phyloP scores from a whole-genome alignment of 345 rosid species.

The Ceriops decandra region DNA sequence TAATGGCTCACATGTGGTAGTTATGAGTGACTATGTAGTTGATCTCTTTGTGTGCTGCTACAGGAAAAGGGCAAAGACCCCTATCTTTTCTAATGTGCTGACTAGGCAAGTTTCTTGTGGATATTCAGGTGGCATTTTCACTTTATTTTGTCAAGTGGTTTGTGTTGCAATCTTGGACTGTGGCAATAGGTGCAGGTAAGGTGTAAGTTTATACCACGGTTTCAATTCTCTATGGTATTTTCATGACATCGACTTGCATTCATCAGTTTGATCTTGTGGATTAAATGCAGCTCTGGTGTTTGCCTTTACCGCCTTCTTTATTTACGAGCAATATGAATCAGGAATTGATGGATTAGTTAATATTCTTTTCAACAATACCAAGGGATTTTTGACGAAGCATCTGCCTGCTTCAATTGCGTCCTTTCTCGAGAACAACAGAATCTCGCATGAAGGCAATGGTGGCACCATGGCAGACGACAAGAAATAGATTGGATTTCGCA shows the following conservation, averaged over 20 bases:
- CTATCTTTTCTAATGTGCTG: too few species aligned
- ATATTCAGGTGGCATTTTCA: conserved; percentile 40
- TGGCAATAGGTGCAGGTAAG: conserved; percentile 52
- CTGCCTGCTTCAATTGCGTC: conserved; percentile 28
- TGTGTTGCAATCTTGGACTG: conserved; percentile 35
- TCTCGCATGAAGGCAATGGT: conserved; percentile 11
- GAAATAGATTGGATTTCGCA: conserved; percentile 5
- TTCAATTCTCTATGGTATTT: background rate
- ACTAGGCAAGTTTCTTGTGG: background rate
- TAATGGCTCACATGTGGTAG: too few species aligned
- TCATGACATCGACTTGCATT: background rate
- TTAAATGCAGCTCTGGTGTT: conserved; percentile 57
- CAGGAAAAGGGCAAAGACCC: too few species aligned
- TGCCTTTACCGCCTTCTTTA: conserved; percentile 68
- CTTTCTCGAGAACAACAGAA: conserved; percentile 15
- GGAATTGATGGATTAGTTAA: conserved; percentile 50
- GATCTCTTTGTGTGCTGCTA: too few species aligned
- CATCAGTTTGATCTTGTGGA: conserved; percentile 19
- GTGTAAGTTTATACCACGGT: conserved; percentile 3
- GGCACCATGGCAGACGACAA: conserved; percentile 7
- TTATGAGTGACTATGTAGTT: too few species aligned
- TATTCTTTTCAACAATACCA: conserved; percentile 24
- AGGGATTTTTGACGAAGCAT: conserved; percentile 27
- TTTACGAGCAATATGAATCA: conserved; percentile 74
- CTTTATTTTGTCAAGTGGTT: conserved; percentile 46